These are phyloP conservation scores for Phytophthora boehmeriae DNA, from an alignment of 352 stramenopile genomes.

Conservation along the genomic window DNA sequence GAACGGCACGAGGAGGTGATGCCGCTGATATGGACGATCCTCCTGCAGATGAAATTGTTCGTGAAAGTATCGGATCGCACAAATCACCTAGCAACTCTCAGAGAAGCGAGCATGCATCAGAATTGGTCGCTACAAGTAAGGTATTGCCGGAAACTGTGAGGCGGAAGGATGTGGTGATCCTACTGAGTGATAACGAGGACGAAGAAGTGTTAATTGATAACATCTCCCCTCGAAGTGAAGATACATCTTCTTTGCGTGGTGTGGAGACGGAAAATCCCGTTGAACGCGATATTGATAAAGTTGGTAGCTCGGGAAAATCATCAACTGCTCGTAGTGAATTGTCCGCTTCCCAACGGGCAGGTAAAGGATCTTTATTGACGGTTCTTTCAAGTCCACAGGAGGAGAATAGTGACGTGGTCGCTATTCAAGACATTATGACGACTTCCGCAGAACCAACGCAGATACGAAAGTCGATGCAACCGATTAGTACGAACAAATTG, in stretches of 20 bases:
- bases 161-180: neutral
- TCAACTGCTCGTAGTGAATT: no score
- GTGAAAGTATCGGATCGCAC: conserved; percentile 49
- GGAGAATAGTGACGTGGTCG: neutral
- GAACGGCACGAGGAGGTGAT: neutral
- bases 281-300: neutral
- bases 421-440: neutral
- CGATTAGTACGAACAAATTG: conserved; percentile 16
- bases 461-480: conserved; percentile 32
- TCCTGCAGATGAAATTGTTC: conserved; percentile 55
- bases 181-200: neutral
- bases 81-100: conserved; percentile 16
- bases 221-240: neutral
- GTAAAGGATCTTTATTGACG: neutral
- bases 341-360: no score
- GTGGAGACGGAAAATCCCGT: neutral
- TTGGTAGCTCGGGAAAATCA: neutral
- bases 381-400: neutral
- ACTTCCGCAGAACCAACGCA: conserved; percentile 11
- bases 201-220: neutral
- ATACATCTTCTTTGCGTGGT: neutral
- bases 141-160: neutral
- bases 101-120: conserved; percentile 14
- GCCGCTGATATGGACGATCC: neutral
- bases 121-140: neutral